Evolutionary conservation across 2,329 filamentous ascomycete species (phyloP).

Genomic region (Elsinoe australis): DNA sequence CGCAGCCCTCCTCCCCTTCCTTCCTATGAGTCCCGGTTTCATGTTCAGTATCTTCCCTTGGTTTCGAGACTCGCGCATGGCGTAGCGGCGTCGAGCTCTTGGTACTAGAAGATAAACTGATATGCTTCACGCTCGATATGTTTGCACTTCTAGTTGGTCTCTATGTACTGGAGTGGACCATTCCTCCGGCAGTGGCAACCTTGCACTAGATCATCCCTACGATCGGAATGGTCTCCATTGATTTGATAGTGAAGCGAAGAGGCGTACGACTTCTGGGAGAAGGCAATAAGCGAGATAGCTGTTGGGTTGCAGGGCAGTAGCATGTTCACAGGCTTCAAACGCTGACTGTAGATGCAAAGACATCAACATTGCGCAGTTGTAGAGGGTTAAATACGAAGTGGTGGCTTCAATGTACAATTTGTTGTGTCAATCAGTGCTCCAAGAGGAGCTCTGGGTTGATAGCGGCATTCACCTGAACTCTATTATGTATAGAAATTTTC

Average conservation of each 20-base stretch:
- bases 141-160: conserved; percentile 30
- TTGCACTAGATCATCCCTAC: conserved; percentile 37
- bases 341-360: too few relatives aligned
- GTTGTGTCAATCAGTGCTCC: too few relatives aligned
- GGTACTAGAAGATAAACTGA: conserved; percentile 42
- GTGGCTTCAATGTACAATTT: too few relatives aligned
- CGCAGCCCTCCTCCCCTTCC: conserved; percentile 47
- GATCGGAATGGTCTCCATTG: conserved; percentile 36
- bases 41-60: conserved; percentile 38
- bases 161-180: conserved; percentile 43
- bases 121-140: conserved; percentile 40
- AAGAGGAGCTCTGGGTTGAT: too few relatives aligned
- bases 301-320: too few relatives aligned
- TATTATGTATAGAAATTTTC: too few relatives aligned
- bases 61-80: conserved; percentile 35
- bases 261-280: too few relatives aligned
- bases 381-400: too few relatives aligned
- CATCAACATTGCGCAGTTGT: too few relatives aligned
- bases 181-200: conserved; percentile 34
- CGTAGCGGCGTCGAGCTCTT: conserved; percentile 25
- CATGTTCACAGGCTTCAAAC: too few relatives aligned
- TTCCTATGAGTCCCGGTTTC: conserved; percentile 53
- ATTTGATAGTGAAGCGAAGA: conserved; percentile 42
- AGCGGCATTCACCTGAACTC: too few relatives aligned
- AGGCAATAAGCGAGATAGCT: too few relatives aligned